Evolutionary conservation across 2,329 filamentous ascomycete genomes (phyloP), one percentile per base, ranked within the genome.

Genomic region (Dactylellina leptospora): DNA sequence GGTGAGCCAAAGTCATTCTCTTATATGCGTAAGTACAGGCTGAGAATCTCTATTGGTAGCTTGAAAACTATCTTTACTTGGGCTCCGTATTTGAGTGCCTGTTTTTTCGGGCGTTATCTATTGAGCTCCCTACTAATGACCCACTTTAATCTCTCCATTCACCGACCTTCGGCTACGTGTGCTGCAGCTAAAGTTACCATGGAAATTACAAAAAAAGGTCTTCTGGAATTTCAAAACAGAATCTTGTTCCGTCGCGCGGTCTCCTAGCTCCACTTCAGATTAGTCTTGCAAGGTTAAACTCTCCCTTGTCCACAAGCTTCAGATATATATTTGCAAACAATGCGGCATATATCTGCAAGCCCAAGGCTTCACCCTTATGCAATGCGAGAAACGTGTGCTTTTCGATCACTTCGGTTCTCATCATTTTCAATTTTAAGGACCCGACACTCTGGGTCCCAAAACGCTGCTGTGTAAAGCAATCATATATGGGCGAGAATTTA

Each of bases 371-470:
- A 18, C 44, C 44, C 6, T 45, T 44, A 71, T 71, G 58, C 66
- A 71, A 71, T 71, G 66, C 66, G 44, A 58, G 66, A 71, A 71
- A 71, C 66, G 51, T 71, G 51, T 71, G 66, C 66, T 63, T 63
- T 59, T 63, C 58, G 58, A 71, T 71, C 44, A 25, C 44, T 38
- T 63, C 54, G 50, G 51, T 56, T 48, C 40, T 40, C 51, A 27
- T 40, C 54, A 18, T 25, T 28, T 23, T n/a, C 18, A 23, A 56
- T 22, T 9, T 18, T 10, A 13, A 28, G 33, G 50, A 22, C 58
- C 66, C 58, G 66, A 58, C 27, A 55, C n/a, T 53, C 50, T 53
- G 68, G 68, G 27, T 48, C 51, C 44, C 20, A 8, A 44, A 44
- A 36, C 10, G 9, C 8, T 72, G 59, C 45, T 50, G 59, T 72